Base-by-base conservation (phyloP, 106 monocot species). In the Dioscorea alata region DNA sequence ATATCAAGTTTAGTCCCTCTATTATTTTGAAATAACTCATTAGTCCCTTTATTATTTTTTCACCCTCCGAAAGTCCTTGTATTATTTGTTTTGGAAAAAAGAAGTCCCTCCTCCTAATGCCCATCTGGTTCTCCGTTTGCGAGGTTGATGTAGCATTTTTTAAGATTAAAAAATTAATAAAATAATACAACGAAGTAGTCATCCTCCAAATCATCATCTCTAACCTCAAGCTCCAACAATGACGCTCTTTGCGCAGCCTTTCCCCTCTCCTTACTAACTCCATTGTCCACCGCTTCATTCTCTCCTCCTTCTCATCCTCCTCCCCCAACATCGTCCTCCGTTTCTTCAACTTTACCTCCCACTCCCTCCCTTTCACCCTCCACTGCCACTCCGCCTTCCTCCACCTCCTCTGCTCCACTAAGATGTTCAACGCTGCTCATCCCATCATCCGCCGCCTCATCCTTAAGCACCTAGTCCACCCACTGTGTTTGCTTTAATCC, bases 381-480 rank as follows among this genome's bases (percentile, higher is more conserved):
- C 65, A 54, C 15, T 73, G 70, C 34, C 25, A 70, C 50, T 70
- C 74, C 14, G n/a, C 35, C 18, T 19, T 78, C 0, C 70, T 78
- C 35, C 69, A 68, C 34, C 69, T 74, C 5, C 35, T 82, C 12
- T 50, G 75, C 21, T 50, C 62, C 2, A 25, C 49, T 18, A 74
- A 69, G 54, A 57, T 65, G 75, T 83, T 83, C 52, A 63, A 71
- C 17, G 78, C 78, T 23, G 71, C 71, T 8, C 17, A 78, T 17
- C 9, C 19, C 19, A 13, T 75, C 16, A 68, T 83, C 67, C 66
- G 57, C 24, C 32, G 54, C 20, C 31, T 74, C n/a, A 75, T 78
- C 28, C 61, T 62, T 12, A 42, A 67, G 1, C 33, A 28, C 12
- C 60, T 25, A 20, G 51, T 75, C 33, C 17, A 59, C 23, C 34